These are phyloP conservation scores for Saturnispora besseyi DNA, from an alignment of 805 yeast species.

Conservation along the genomic window DNA sequence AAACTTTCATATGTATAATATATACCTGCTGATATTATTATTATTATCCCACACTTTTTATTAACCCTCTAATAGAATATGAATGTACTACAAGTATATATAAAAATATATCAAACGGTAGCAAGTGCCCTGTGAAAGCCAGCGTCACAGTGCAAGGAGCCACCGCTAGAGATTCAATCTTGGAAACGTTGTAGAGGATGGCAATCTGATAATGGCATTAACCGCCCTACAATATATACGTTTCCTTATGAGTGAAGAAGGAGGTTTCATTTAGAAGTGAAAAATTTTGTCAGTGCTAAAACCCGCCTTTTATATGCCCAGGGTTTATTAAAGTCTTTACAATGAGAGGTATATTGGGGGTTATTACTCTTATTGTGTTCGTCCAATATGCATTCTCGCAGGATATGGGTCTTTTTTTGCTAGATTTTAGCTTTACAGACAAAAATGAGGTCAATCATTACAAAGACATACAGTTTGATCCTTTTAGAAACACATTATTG, in stretches of 20 bases:
- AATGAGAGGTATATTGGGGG: neutral
- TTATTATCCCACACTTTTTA: neutral
- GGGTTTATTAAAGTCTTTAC: neutral
- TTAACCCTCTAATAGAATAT: too few species aligned
- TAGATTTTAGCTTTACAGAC: neutral
- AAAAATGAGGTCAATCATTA: neutral
- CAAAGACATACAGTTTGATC: neutral
- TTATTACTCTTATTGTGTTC: neutral
- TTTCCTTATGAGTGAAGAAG: slow-evolving; percentile 28
- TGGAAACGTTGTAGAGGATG: slow-evolving; percentile 33
- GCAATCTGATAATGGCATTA: slow-evolving; percentile 29
- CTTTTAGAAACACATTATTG: slow-evolving; percentile 1
- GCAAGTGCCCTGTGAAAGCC: neutral
- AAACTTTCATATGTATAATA: neutral
- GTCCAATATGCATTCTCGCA: neutral
- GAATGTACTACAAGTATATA: neutral
- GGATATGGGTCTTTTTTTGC: neutral
- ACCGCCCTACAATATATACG: slow-evolving; percentile 34
- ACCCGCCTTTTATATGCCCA: neutral
- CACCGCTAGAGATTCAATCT: slow-evolving; percentile 16
- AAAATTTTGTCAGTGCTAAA: neutral
- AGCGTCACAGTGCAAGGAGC: neutral
- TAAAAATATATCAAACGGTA: neutral
- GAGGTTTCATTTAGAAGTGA: slow-evolving; percentile 7
- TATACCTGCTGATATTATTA: neutral